Conservation (phyloP, 2,329 filamentous ascomycete genomes). For the Xylaria sp. region DNA sequence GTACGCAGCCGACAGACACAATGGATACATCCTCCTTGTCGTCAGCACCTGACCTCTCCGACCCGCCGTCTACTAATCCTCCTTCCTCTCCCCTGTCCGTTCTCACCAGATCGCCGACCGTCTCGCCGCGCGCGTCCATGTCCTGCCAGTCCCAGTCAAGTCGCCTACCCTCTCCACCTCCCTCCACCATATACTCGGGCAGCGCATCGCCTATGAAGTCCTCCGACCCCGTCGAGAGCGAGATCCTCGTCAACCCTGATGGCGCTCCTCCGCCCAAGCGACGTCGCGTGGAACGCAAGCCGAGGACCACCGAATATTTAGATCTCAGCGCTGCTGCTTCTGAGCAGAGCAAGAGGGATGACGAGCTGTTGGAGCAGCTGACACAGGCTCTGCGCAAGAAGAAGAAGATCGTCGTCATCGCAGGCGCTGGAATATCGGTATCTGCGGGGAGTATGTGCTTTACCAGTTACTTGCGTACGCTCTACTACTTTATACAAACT, state of each 20-base stretch:
- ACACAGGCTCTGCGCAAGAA: constrained; percentile 82
- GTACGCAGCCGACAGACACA: constrained; percentile 5
- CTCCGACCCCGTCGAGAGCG: constrained; percentile 52
- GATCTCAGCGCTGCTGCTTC: constrained; percentile 68
- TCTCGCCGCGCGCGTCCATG: constrained; percentile 54
- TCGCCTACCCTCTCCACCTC: constrained; percentile 65
- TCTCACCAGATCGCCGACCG: constrained; percentile 63
- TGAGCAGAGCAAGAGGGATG: constrained; percentile 60
- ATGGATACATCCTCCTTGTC: constrained; percentile 44
- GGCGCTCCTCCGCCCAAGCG: constrained; percentile 79
- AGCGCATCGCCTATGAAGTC: constrained; percentile 62
- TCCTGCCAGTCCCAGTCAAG: constrained; percentile 49
- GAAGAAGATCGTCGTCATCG: constrained; percentile 96
- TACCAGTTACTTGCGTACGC: constrained; percentile 36
- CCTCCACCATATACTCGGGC: constrained; percentile 58
- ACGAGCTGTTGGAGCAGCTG: constrained; percentile 75
- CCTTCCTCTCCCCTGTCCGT: constrained; percentile 65
- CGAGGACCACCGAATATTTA: constrained; percentile 83
- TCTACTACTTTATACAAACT: constrained; percentile 36
- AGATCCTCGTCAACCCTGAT: constrained; percentile 59
- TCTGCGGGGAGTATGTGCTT: constrained; percentile 76
- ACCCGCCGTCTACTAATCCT: constrained; percentile 56
- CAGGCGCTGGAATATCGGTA: constrained; percentile 95
- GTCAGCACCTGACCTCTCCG: constrained; percentile 46
- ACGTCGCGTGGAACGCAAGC: constrained; percentile 68